phyloP scores from a whole-genome alignment of 148 eudicot genomes.

The Rhododendron henanense region DNA sequence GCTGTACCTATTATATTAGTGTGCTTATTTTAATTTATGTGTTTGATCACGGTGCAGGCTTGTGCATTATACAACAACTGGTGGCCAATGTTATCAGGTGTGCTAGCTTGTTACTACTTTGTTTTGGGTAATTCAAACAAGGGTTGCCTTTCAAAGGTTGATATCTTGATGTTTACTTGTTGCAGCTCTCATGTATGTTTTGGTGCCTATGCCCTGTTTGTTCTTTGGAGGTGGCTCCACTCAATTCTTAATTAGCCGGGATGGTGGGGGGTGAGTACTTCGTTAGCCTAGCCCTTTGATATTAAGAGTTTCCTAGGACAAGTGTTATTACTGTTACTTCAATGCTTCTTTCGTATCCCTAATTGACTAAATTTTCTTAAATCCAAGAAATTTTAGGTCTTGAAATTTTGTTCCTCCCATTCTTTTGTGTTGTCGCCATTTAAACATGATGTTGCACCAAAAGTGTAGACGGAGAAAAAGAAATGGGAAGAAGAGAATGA shows the following conservation, averaged over 20 bases:
- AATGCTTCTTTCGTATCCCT: neutral
- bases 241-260: conserved; percentile 81
- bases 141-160: conserved; percentile 6
- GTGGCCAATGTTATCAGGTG: conserved; percentile 99
- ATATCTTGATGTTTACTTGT: conserved; percentile 11
- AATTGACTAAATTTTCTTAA: neutral
- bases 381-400: neutral
- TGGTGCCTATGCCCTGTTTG: conserved; percentile 97
- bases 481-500: neutral
- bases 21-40: neutral
- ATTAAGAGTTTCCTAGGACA: neutral
- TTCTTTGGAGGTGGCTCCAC: conserved; percentile 99
- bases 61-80: conserved; percentile 91
- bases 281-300: neutral
- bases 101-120: conserved; percentile 1
- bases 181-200: conserved; percentile 95
- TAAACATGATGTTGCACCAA: neutral
- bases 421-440: neutral
- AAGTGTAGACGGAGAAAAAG: neutral
- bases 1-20: neutral
- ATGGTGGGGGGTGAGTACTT: conserved; percentile 91
- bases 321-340: neutral
- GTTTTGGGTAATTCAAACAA: neutral
- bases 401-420: neutral
- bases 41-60: conserved; percentile 53